Evolutionary conservation across 2,329 filamentous ascomycete species (phyloP).

Genomic region (Calycina herbarum): DNA sequence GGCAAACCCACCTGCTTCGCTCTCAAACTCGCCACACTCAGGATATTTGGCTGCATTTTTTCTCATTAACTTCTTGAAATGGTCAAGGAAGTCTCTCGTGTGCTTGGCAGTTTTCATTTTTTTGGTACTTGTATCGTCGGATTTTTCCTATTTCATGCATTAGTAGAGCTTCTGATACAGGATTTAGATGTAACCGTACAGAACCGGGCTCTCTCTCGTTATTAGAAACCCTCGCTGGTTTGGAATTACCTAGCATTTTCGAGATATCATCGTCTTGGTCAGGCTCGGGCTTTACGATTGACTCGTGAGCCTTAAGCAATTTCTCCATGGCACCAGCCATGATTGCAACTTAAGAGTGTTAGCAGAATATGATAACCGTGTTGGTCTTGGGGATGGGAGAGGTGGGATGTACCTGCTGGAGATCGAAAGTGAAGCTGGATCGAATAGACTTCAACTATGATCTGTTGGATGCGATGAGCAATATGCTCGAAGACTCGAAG

Average conservation of each 20-base stretch:
- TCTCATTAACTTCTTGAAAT: not conserved
- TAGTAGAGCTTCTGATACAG: not conserved
- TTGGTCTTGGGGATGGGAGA: not conserved
- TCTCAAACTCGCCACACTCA: not conserved
- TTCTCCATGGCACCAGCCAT: not conserved
- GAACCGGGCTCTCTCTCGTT: not conserved
- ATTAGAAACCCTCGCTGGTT: not conserved
- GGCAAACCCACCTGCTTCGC: not conserved
- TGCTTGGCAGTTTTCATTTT: not conserved
- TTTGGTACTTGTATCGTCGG: not conserved
- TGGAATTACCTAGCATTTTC: not conserved
- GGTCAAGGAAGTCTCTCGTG: not conserved
- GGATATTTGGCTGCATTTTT: not conserved
- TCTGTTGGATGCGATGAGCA: not conserved
- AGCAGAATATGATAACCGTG: not conserved
- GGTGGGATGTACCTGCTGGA: not conserved
- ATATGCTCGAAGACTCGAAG: too few species aligned
- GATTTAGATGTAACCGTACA: not conserved
- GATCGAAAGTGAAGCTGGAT: not conserved
- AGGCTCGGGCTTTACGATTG: not conserved
- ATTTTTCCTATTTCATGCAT: not conserved
- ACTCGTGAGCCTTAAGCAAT: not conserved
- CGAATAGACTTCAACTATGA: not conserved
- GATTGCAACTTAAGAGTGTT: not conserved
- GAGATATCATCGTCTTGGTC: not conserved